Evolutionary conservation across 2,329 filamentous ascomycete genomes (phyloP).

Genomic region (Aspergillus caelatus): DNA sequence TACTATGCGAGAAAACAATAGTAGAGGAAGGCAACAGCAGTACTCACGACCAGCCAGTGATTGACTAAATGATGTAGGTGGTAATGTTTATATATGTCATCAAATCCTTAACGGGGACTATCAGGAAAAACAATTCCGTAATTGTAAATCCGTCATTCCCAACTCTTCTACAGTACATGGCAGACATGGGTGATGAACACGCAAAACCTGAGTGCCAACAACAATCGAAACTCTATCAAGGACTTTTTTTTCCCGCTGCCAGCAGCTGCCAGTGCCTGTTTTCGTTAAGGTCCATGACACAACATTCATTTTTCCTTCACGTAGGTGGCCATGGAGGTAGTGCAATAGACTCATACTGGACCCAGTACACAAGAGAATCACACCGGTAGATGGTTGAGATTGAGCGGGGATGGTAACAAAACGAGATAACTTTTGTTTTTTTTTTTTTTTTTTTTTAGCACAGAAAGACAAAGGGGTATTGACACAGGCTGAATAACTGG

Average conservation of each 20-base stretch:
- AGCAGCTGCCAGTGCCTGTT: neutral
- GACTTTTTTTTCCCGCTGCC: neutral
- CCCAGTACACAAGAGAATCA: neutral
- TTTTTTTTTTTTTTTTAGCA: constrained; percentile 25
- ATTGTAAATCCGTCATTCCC: neutral
- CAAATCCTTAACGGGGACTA: too few species aligned
- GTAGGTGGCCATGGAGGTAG: too few species aligned
- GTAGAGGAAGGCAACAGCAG: neutral
- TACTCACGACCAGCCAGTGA: too few species aligned
- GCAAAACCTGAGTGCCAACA: neutral
- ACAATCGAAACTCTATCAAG: neutral
- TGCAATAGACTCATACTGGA: neutral
- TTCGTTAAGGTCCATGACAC: neutral
- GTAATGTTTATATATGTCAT: too few species aligned
- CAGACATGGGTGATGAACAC: neutral
- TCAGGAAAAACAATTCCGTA: too few species aligned
- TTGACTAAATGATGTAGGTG: too few species aligned
- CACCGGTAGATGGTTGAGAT: neutral
- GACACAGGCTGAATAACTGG: constrained; percentile 16
- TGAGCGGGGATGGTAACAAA: neutral
- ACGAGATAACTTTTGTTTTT: constrained; percentile 20
- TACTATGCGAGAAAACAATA: neutral
- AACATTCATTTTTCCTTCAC: neutral
- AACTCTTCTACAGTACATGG: neutral
- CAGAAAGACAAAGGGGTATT: constrained; percentile 20